phyloP scores from a whole-genome alignment of 257 asterid species.

The Solanum habrochaites region DNA sequence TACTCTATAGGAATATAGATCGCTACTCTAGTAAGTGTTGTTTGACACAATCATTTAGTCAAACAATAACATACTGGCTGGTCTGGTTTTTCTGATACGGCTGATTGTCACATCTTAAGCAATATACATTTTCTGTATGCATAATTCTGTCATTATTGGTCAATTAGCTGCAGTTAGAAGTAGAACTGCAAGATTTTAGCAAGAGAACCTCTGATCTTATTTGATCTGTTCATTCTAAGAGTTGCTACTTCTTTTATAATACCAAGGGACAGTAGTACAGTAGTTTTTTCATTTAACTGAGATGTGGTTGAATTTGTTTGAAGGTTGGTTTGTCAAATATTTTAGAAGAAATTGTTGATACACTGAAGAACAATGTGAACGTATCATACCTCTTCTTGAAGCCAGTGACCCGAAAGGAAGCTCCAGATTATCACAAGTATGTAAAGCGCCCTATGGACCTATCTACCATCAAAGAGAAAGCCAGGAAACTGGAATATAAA shows the following conservation, averaged over 20 bases:
- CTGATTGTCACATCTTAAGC: neutral
- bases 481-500: slow-evolving; percentile 70
- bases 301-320: slow-evolving; percentile 2
- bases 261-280: neutral
- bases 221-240: neutral
- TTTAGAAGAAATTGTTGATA: slow-evolving; percentile 63
- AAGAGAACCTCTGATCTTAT: neutral
- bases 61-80: neutral
- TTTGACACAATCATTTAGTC: neutral
- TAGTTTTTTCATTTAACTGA: neutral
- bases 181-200: neutral
- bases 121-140: neutral
- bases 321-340: slow-evolving; percentile 89
- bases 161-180: neutral
- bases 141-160: neutral
- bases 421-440: slow-evolving; percentile 68
- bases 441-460: slow-evolving; percentile 82
- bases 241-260: neutral
- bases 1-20: neutral
- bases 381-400: slow-evolving; percentile 70
- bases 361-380: slow-evolving; percentile 45
- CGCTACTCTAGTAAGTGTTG: neutral
- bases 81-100: neutral
- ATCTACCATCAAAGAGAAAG: slow-evolving; percentile 65
- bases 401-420: slow-evolving; percentile 89